Evolutionary conservation across 768 basidiomycete species (phyloP).

Genomic region (Tulasnella sp.): DNA sequence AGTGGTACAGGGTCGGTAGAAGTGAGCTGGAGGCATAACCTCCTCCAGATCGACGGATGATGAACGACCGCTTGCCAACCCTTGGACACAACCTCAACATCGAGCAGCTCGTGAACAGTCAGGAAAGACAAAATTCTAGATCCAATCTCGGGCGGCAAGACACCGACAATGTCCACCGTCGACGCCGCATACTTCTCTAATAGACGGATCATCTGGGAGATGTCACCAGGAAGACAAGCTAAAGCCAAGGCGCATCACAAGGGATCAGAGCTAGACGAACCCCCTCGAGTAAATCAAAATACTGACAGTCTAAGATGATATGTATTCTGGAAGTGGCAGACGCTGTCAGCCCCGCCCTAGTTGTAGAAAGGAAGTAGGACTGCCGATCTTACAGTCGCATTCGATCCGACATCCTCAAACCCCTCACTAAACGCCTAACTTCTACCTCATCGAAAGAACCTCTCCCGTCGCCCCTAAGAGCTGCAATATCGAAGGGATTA

Average conservation of each 20-base stretch:
- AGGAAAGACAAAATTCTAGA: slow-evolving; percentile 52
- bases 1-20: slow-evolving; percentile 15
- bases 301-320: slow-evolving; percentile 51
- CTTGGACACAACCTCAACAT: slow-evolving; percentile 41
- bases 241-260: slow-evolving; percentile 12
- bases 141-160: slow-evolving; percentile 53
- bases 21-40: slow-evolving; percentile 46
- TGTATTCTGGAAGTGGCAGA: slow-evolving; percentile 35
- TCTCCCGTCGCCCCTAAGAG: slow-evolving; percentile 37
- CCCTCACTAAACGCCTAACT: slow-evolving; percentile 52
- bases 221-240: slow-evolving; percentile 79
- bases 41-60: slow-evolving; percentile 65
- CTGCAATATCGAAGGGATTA: slow-evolving; percentile 21
- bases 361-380: neutral
- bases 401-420: slow-evolving; percentile 52
- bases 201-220: slow-evolving; percentile 69
- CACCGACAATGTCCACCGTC: slow-evolving; percentile 72
- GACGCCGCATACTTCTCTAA: slow-evolving; percentile 76
- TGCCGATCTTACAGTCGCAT: slow-evolving; percentile 54
- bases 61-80: slow-evolving; percentile 39
- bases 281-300: neutral
- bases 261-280: slow-evolving; percentile 12
- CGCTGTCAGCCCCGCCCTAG: neutral
- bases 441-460: slow-evolving; percentile 62
- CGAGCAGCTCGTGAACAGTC: slow-evolving; percentile 51